phyloP scores from a whole-genome alignment of 345 rosid genomes.

The Aquilaria yunnanensis region DNA sequence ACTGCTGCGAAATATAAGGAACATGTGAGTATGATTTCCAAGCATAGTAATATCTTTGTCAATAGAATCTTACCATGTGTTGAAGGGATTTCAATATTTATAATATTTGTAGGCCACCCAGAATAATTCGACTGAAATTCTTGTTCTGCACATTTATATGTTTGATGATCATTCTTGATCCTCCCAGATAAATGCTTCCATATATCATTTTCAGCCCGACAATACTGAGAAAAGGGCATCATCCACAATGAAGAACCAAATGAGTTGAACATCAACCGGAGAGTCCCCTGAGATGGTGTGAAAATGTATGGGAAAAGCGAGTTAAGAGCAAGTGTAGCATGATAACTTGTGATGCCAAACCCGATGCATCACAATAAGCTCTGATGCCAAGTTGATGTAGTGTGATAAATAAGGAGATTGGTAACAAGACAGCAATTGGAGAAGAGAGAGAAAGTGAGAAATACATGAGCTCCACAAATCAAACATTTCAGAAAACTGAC shows the following conservation, averaged over 20 bases:
- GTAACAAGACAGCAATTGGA: too few relatives aligned
- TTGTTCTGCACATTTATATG: conserved; percentile 68
- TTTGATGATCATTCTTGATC: conserved; percentile 42
- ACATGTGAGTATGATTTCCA: conserved; percentile 13
- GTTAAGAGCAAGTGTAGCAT: conserved; percentile 20
- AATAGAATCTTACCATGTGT: conserved; percentile 44
- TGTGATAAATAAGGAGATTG: too few relatives aligned
- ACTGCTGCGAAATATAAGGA: conserved; percentile 32
- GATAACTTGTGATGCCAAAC: too few relatives aligned
- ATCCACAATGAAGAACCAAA: conserved; percentile 90
- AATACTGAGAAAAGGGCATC: conserved; percentile 86
- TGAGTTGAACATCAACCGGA: conserved; percentile 82
- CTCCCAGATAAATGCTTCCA: conserved; percentile 68
- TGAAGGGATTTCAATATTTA: conserved; percentile 92
- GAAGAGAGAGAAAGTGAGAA: too few relatives aligned
- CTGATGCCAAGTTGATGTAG: too few relatives aligned
- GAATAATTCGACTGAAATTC: conserved; percentile 80
- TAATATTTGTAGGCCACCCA: conserved; percentile 94
- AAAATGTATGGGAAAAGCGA: conserved; percentile 26
- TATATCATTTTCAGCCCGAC: conserved; percentile 60
- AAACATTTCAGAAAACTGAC: too few relatives aligned
- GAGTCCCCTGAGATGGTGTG: conserved; percentile 96
- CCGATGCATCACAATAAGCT: not conserved
- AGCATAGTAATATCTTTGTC: not conserved
- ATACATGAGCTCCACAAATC: too few relatives aligned